Evolutionary conservation across 164 flowering plant genomes (phyloP).

Genomic region (Akebia trifoliata): DNA sequence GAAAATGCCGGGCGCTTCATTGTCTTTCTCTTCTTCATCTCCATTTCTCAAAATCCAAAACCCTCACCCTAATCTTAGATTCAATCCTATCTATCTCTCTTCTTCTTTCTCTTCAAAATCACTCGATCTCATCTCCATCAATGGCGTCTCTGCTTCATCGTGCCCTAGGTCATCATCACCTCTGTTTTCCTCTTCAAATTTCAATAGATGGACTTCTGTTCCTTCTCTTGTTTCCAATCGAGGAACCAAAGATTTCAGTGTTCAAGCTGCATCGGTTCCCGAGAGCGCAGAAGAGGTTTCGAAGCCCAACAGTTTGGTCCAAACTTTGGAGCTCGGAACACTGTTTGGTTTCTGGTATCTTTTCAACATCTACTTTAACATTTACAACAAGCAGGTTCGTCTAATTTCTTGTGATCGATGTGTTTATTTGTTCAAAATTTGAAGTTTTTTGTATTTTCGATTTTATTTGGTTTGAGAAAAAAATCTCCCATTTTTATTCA

Average conservation of each 20-base stretch:
- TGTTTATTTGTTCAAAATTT: neutral
- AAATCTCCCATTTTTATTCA: too few species aligned
- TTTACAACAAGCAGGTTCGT: slow-evolving; percentile 67
- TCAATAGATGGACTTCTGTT: slow-evolving; percentile 15
- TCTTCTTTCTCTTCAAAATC: slow-evolving; percentile 16
- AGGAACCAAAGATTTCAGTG: slow-evolving; percentile 21
- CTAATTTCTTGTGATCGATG: neutral
- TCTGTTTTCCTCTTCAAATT: slow-evolving; percentile 8
- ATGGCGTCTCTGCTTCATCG: slow-evolving; percentile 14
- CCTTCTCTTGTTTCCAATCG: slow-evolving; percentile 11
- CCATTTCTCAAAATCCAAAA: slow-evolving; percentile 21
- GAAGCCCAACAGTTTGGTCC: slow-evolving; percentile 17
- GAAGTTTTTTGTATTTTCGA: neutral
- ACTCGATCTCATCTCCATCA: slow-evolving; percentile 15
- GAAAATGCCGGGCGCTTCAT: slow-evolving; percentile 50
- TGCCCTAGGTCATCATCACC: slow-evolving; percentile 2
- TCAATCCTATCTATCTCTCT: slow-evolving; percentile 13
- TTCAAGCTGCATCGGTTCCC: slow-evolving; percentile 34
- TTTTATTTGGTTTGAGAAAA: neutral
- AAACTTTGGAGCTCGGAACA: slow-evolving; percentile 43
- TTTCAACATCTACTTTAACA: slow-evolving; percentile 70
- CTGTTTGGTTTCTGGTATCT: slow-evolving; percentile 57
- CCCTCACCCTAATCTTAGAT: slow-evolving; percentile 11
- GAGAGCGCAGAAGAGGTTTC: slow-evolving; percentile 30
- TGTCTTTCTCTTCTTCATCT: slow-evolving; percentile 29